Conservation (phyloP, 2,329 filamentous ascomycete genomes). For the Anthostomella pinea region DNA sequence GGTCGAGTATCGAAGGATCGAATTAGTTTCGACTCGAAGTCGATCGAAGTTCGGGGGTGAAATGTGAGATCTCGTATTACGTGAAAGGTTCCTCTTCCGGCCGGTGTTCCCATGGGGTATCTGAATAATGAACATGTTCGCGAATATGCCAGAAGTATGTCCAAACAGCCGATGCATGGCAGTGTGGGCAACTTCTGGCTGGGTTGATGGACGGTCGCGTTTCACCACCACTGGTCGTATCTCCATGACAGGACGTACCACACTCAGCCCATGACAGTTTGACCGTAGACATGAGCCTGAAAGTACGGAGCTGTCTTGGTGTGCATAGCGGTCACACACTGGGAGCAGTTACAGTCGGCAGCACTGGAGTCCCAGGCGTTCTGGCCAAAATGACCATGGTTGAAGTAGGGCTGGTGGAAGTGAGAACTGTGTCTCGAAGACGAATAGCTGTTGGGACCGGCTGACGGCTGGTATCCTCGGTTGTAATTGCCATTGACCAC, state of each 20-base stretch:
- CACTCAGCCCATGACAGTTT: conserved; percentile 49
- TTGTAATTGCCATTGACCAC: conserved; percentile 31
- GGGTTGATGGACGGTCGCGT: too few relatives aligned
- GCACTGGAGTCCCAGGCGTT: conserved; percentile 49
- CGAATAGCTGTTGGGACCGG: conserved; percentile 35
- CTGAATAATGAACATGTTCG: conserved; percentile 31
- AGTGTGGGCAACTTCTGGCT: too few relatives aligned
- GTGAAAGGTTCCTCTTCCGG: too few relatives aligned
- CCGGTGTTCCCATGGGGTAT: conserved; percentile 32
- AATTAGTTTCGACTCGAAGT: conserved; percentile 2
- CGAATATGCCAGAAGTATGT: conserved; percentile 27
- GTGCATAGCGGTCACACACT: conserved; percentile 42
- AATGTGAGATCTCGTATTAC: conserved; percentile 9
- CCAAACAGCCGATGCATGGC: conserved; percentile 19
- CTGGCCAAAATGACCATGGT: conserved; percentile 51
- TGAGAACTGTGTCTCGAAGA: conserved; percentile 37
- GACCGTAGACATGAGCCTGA: conserved; percentile 46
- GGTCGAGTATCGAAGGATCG: background rate
- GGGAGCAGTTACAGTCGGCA: conserved; percentile 48
- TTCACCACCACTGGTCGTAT: too few relatives aligned
- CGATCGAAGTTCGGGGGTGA: too few relatives aligned
- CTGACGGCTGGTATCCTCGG: conserved; percentile 42
- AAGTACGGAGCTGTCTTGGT: conserved; percentile 49
- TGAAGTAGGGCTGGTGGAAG: conserved; percentile 43
- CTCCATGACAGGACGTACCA: conserved; percentile 12